phyloP scores from a whole-genome alignment of 768 basidiomycete genomes.

The Termitomyces sp. region DNA sequence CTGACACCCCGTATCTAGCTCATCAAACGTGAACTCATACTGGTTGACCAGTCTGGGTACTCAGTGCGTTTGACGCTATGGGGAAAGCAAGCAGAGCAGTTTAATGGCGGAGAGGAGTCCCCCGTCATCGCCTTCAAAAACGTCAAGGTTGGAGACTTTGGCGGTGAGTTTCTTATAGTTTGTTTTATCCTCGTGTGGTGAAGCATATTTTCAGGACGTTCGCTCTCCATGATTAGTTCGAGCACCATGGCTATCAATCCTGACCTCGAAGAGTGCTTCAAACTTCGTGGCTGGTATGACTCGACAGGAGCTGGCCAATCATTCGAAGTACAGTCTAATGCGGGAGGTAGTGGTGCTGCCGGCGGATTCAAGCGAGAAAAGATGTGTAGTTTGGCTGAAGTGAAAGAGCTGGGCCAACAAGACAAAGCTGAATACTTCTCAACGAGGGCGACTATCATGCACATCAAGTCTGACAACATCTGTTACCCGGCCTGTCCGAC shows the following conservation, averaged over 20 bases:
- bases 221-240: slow-evolving; percentile 77
- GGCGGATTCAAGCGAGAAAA: slow-evolving; percentile 66
- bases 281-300: slow-evolving; percentile 91
- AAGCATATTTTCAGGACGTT: slow-evolving; percentile 54
- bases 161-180: slow-evolving; percentile 42
- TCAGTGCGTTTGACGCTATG: slow-evolving; percentile 87
- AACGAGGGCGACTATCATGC: slow-evolving; percentile 78
- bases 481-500: slow-evolving; percentile 88
- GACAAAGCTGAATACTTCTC: slow-evolving; percentile 83
- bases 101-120: slow-evolving; percentile 40
- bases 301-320: slow-evolving; percentile 52
- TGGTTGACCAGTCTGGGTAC: slow-evolving; percentile 81
- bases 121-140: slow-evolving; percentile 93
- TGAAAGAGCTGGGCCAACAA: slow-evolving; percentile 75
- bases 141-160: slow-evolving; percentile 90
- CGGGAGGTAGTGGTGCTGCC: slow-evolving; percentile 27
- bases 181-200: not conserved
- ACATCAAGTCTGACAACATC: slow-evolving; percentile 79
- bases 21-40: slow-evolving; percentile 81
- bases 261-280: slow-evolving; percentile 86
- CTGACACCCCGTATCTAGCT: slow-evolving; percentile 41
- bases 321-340: slow-evolving; percentile 71
- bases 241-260: slow-evolving; percentile 85
- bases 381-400: slow-evolving; percentile 67
- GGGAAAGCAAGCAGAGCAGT: slow-evolving; percentile 93